phyloP scores from a whole-genome alignment of 768 basidiomycete genomes.

The Russula foetens region DNA sequence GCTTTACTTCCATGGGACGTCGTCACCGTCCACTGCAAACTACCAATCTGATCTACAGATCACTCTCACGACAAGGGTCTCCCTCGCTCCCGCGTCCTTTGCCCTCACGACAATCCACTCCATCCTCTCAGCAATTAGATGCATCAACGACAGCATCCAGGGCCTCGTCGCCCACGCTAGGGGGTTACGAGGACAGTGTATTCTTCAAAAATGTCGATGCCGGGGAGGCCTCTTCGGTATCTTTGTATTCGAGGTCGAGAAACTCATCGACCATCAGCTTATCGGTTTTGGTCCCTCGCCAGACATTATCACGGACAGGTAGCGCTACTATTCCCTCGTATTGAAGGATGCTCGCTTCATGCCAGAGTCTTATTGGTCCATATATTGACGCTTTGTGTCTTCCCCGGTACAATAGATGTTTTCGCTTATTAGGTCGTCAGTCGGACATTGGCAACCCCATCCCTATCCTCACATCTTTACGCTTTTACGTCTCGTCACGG shows the following conservation, averaged over 20 bases:
- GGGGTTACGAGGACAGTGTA: constrained; percentile 9
- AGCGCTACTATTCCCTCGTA: constrained; percentile 22
- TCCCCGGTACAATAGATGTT: not conserved
- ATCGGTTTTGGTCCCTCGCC: constrained; percentile 43
- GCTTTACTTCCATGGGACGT: constrained; percentile 12
- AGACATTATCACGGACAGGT: constrained; percentile 31
- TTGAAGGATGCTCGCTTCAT: constrained; percentile 5
- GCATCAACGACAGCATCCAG: constrained; percentile 10
- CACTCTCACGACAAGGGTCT: constrained; percentile 21
- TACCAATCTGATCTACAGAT: constrained; percentile 14
- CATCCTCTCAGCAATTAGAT: constrained; percentile 14
- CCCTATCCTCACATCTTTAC: not conserved
- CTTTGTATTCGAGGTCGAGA: constrained; percentile 50
- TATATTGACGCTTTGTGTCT: not conserved
- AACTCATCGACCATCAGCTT: constrained; percentile 62
- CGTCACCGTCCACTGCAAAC: constrained; percentile 7
- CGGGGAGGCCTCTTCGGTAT: constrained; percentile 18
- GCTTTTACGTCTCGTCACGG: not conserved
- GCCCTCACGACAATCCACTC: constrained; percentile 24
- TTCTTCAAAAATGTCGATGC: constrained; percentile 10
- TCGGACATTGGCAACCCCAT: not conserved
- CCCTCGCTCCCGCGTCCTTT: constrained; percentile 24
- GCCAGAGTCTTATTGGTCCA: not conserved
- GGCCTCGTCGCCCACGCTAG: constrained; percentile 15
- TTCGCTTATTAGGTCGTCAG: not conserved